Base-by-base conservation (phyloP, 257 asterid genomes). In the Gardenia jasminoides region DNA sequence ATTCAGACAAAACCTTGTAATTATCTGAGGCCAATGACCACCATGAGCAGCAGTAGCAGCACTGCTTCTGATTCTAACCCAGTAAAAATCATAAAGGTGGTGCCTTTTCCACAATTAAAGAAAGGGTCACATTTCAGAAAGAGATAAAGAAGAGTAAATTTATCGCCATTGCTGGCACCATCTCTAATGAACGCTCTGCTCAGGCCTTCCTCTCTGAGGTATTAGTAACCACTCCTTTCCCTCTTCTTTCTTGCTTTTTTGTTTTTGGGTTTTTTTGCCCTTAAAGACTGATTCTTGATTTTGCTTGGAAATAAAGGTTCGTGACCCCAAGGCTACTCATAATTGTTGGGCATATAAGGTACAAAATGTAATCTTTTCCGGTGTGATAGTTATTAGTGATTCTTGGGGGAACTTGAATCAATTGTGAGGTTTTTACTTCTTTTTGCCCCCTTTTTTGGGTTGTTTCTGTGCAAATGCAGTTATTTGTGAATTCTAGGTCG, bases 301-400 rank as follows among this genome's bases (percentile, higher is more conserved):
- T 70, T 47, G 67, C 59, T 66, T 70, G 33, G 69, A 28, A 67
- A 70, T 80, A 94, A 94, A 36, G 98, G 98, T 94, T 70, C 80
- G 91, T 50, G 95, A 94, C 78, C 85, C 96, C n/a, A 90, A 91
- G 61, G 98, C 98, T 76, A 86, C 96, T 72, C 98, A 92, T 86
- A 94, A 92, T 86, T 94, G 98, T 76, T 94, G 98, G 98, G 97
- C 98, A 33, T 94, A 92, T 88, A 91, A 94, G 97, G 97, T 92
- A 83, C 80, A 88, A 85, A 75, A 33, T 54, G 76, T 24, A 30
- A 24, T 24, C 33, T 28, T 50, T 80, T 67, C n/a, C 8, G 24
- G 46, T 28, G 13, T 13, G 17, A 50, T 50, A 31, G 24, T 33
- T 47, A 15, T 74, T 33, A 3, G 9, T 30, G 15, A 66, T 52